Conservation (phyloP, 2,329 filamentous ascomycete genomes). For the Aspergillus japonicus region DNA sequence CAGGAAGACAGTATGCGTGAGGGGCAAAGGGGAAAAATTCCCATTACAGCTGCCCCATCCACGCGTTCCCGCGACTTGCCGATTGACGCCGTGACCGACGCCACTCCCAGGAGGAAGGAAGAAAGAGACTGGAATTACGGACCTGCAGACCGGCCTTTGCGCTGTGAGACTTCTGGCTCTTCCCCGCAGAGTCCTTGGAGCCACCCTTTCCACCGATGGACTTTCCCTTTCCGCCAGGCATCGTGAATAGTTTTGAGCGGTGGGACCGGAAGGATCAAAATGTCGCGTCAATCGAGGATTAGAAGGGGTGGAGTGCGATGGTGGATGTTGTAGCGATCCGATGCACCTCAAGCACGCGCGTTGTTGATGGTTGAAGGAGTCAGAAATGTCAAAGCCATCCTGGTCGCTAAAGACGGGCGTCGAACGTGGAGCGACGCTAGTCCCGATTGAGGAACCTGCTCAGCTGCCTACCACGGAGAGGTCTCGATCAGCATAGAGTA, state of each 20-base stretch:
- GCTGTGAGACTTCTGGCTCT: constrained; percentile 90
- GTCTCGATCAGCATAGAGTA: constrained; percentile 10
- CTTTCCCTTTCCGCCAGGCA: constrained; percentile 93
- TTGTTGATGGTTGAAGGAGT: constrained; percentile 47
- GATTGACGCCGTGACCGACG: not conserved
- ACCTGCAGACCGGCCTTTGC: constrained; percentile 95
- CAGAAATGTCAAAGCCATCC: constrained; percentile 40
- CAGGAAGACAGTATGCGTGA: not conserved
- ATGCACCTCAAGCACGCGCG: constrained; percentile 33
- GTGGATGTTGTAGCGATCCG: constrained; percentile 32
- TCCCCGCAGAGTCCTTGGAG: constrained; percentile 77
- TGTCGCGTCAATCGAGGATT: constrained; percentile 27
- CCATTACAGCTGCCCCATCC: not conserved
- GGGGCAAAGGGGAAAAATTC: constrained; percentile 3
- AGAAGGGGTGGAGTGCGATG: constrained; percentile 23
- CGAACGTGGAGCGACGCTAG: constrained; percentile 33
- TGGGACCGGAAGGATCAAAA: constrained; percentile 27
- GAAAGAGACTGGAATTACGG: constrained; percentile 45
- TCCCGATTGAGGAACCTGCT: constrained; percentile 33
- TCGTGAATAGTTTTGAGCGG: constrained; percentile 40
- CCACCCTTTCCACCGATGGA: constrained; percentile 87
- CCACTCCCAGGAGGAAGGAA: not conserved
- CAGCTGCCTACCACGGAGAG: constrained; percentile 18
- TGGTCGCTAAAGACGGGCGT: constrained; percentile 38
- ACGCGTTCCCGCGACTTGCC: not conserved